Evolutionary conservation across 805 yeast genomes (phyloP).

Genomic region (Tetrapisispora nanseiensis): DNA sequence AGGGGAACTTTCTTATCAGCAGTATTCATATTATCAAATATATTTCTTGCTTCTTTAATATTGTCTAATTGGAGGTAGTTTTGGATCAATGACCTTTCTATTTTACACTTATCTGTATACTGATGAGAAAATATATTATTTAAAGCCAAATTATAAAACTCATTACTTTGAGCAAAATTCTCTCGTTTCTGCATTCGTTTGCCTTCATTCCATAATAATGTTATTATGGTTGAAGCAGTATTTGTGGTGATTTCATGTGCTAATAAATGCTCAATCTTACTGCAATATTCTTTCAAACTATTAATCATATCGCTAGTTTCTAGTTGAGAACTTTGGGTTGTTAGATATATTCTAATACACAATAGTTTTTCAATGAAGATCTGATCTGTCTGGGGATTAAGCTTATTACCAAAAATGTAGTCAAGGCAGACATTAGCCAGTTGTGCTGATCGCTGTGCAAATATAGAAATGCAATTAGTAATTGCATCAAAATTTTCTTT

Average conservation of each 20-base stretch:
- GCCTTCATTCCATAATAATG: constrained; percentile 34
- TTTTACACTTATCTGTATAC: constrained; percentile 28
- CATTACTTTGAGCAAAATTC: constrained; percentile 14
- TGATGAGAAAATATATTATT: constrained; percentile 18
- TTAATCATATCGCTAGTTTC: constrained; percentile 14
- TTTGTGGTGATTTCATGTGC: constrained; percentile 20
- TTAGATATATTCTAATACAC: constrained; percentile 18
- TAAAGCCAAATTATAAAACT: constrained; percentile 23
- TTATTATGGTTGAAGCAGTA: constrained; percentile 27
- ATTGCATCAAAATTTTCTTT: constrained; percentile 16
- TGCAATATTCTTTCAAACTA: constrained; percentile 18
- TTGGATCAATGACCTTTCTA: constrained; percentile 31
- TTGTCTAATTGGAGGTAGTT: constrained; percentile 21
- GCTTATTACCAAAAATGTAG: constrained; percentile 28
- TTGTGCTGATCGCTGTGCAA: constrained; percentile 16
- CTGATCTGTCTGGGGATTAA: constrained; percentile 21
- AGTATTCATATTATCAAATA: constrained; percentile 20
- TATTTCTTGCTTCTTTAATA: constrained; percentile 12
- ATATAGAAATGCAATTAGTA: constrained; percentile 23
- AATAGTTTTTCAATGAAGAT: constrained; percentile 23
- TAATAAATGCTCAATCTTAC: constrained; percentile 24
- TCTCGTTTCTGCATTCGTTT: constrained; percentile 24
- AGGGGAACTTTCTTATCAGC: constrained; percentile 19
- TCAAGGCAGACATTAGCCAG: constrained; percentile 29
- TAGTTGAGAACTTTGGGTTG: constrained; percentile 19